Evolutionary conservation across 177 flowering plant genomes (phyloP).

Genomic region (Vitis hybrid): DNA sequence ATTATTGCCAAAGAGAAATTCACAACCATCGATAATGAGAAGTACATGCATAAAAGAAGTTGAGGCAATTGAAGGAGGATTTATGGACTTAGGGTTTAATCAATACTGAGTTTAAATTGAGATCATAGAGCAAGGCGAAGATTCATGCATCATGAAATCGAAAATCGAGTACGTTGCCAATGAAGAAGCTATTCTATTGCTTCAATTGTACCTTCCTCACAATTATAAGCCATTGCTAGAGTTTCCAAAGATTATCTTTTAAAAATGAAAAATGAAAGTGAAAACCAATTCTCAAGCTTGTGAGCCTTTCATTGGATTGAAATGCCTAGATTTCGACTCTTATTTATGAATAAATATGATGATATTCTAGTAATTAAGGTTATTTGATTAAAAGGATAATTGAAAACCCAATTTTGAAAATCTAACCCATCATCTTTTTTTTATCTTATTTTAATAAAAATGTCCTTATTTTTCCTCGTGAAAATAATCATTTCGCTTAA

Average conservation of each 20-base stretch:
- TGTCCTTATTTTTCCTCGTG: no score
- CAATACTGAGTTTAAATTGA: slow-evolving; percentile 21
- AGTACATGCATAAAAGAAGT: slow-evolving; percentile 22
- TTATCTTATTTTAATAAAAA: no score
- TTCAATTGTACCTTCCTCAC: slow-evolving; percentile 17
- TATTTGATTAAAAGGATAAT: no score
- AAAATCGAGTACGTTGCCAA: slow-evolving; percentile 33
- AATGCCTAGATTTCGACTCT: no score
- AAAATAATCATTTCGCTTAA: no score
- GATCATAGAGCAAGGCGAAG: no score
- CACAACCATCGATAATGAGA: slow-evolving; percentile 27
- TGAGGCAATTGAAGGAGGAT: slow-evolving; percentile 37
- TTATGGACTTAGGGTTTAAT: slow-evolving; percentile 29
- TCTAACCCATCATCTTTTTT: no score
- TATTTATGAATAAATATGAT: no score
- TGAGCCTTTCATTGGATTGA: no score
- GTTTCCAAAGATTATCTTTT: background rate
- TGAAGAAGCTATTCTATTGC: slow-evolving; percentile 29
- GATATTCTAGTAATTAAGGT: no score
- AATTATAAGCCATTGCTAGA: slow-evolving; percentile 15
- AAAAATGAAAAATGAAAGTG: background rate
- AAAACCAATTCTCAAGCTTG: no score
- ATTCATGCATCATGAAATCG: slow-evolving; percentile 9
- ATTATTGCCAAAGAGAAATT: slow-evolving; percentile 25
- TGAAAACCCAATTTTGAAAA: no score